A percentile compares a stretch with the other conserved stretches of the same genome.
These are phyloP conservation scores for Puccinia sorghi DNA, from an alignment of 1,284 basidiomycete species.

Conservation along the genomic window DNA sequence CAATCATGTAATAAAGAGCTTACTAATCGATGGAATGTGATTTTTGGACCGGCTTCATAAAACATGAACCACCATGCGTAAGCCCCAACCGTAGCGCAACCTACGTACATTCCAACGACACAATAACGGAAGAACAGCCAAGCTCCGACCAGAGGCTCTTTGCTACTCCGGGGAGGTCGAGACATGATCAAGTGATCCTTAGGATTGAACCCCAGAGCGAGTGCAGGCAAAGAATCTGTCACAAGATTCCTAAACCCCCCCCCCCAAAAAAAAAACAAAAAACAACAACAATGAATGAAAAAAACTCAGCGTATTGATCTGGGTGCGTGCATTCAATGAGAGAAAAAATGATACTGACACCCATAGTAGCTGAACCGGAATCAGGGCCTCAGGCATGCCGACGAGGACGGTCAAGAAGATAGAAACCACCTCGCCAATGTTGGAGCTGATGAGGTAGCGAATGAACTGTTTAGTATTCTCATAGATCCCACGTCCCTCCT, in stretches of 20 bases:
- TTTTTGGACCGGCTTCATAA: constrained; percentile 85
- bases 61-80: constrained; percentile 99
- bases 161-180: constrained; percentile 79
- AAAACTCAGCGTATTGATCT: neutral
- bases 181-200: constrained; percentile 95
- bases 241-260: constrained; percentile 55
- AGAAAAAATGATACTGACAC: constrained; percentile 61
- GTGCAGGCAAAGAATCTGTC: constrained; percentile 85
- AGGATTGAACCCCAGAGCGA: constrained; percentile 97
- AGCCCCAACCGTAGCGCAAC: constrained; percentile 89
- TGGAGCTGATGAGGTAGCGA: constrained; percentile 74
- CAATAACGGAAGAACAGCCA: constrained; percentile 97
- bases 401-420: constrained; percentile 96
- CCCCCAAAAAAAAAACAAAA: constrained; percentile 17
- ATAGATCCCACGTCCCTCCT: constrained; percentile 96
- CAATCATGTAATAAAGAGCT: constrained; percentile 36
- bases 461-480: constrained; percentile 99
- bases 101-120: constrained; percentile 90
- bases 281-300: too few species aligned
- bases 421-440: constrained; percentile 96
- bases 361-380: constrained; percentile 96
- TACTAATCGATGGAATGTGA: constrained; percentile 87
- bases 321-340: neutral
- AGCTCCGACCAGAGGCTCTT: constrained; percentile 83
- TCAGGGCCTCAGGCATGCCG: constrained; percentile 97